A percentile compares a stretch with the other conserved stretches of the same genome.
phyloP scores from a whole-genome alignment of 176 grass and related monocot species.

The Oryza brachyantha region DNA sequence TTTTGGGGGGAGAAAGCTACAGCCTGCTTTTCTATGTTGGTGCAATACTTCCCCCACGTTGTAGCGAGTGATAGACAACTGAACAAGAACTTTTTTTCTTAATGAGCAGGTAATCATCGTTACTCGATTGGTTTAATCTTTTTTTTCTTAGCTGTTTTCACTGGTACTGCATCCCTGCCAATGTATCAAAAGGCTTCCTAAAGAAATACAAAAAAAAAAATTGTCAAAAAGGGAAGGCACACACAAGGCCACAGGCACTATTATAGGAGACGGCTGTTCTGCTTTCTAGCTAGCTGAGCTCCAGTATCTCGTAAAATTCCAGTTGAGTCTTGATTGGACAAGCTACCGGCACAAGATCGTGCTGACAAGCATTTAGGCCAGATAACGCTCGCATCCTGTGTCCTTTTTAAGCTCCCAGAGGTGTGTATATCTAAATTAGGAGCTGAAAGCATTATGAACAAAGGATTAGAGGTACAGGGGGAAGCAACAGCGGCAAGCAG shows the following conservation, averaged over 20 bases:
- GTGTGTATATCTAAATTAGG: too few relatives aligned
- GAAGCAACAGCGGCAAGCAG: too few relatives aligned
- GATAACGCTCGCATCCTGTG: too few relatives aligned
- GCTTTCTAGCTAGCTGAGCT: not conserved
- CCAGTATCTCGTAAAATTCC: too few relatives aligned
- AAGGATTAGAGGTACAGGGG: too few relatives aligned
- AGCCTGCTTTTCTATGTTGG: not conserved
- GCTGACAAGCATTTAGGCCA: not conserved
- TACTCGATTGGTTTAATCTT: not conserved
- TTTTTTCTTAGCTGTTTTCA: not conserved
- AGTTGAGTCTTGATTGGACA: not conserved
- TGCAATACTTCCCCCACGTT: too few relatives aligned
- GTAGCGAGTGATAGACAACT: not conserved
- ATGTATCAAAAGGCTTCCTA: not conserved
- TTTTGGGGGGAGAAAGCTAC: not conserved
- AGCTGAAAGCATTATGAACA: too few relatives aligned
- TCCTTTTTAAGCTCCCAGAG: too few relatives aligned
- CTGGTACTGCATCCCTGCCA: not conserved
- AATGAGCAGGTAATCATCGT: not conserved
- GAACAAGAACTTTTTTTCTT: not conserved
- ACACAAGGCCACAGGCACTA: not conserved
- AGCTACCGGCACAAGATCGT: not conserved
- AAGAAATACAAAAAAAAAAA: not conserved
- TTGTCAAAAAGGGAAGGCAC: not conserved
- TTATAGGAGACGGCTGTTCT: not conserved